These are phyloP conservation scores for Geotrichum ghanense DNA, from an alignment of 805 yeast species.

Conservation along the genomic window DNA sequence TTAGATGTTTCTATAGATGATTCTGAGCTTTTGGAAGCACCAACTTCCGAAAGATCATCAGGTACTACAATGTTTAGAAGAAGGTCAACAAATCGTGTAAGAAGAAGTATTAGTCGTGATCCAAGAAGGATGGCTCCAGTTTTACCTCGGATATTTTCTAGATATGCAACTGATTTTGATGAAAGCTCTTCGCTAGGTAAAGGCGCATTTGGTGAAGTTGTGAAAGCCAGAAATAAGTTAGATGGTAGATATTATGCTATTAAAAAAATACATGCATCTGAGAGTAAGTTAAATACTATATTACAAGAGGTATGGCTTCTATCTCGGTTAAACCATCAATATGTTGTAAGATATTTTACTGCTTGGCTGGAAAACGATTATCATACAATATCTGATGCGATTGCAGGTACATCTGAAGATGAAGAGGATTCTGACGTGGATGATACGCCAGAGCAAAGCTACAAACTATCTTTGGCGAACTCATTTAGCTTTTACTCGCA, in stretches of 20 bases:
- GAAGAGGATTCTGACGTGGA: constrained; percentile 26
- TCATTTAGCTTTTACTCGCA: background rate
- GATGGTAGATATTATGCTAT: constrained; percentile 95
- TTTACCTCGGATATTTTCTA: constrained; percentile 29
- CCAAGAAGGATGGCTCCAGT: background rate
- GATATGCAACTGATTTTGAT: constrained; percentile 90
- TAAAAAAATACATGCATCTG: constrained; percentile 77
- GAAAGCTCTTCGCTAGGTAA: constrained; percentile 84
- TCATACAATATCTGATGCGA: background rate
- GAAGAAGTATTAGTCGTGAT: background rate
- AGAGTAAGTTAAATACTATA: constrained; percentile 67
- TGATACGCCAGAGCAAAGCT: background rate
- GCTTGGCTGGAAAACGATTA: constrained; percentile 88
- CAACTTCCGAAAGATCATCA: background rate
- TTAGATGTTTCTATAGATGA: constrained; percentile 25
- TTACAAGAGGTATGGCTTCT: constrained; percentile 84
- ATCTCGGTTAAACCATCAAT: constrained; percentile 88
- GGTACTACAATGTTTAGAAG: background rate
- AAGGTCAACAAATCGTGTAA: background rate
- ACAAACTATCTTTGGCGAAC: background rate
- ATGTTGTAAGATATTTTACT: constrained; percentile 91
- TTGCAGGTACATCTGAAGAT: constrained; percentile 18
- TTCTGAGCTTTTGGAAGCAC: constrained; percentile 20
- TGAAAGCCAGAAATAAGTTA: constrained; percentile 84
- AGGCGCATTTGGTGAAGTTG: constrained; percentile 98